Evolutionary conservation across 129 eudicot species (phyloP), one percentile per base, ranked within the genome.

Genomic region (Lactuca sativa): DNA sequence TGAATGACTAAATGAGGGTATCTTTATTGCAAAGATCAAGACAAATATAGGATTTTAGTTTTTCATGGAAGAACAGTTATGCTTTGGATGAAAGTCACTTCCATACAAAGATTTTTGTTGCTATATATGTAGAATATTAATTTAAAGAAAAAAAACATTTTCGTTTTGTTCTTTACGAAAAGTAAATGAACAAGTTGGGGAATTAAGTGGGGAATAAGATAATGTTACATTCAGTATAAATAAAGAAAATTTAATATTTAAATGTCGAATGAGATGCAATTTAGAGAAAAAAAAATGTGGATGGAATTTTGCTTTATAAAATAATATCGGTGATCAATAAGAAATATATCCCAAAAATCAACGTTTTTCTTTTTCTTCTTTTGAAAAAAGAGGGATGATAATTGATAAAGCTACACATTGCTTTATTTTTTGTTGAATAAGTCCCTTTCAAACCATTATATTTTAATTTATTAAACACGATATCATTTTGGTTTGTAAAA

Each of bases 111-210:
- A 62, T 34, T 47, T 3, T 72, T 31, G 18, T 61, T 61, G n/a
- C 40, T 72, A 49, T 72, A 18, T 49, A 0, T 62, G 54, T 34
- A 37, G 51, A 59, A 44, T 30, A 56, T 21, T 54, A 33, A 69
- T 38, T 12, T 7, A 11, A 41, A n/a, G 21, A 4, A 71, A 43
- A 33, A 33, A 31, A 43, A 43, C 10, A 21, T 59, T 71, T 62
- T 41, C 52, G 6, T 72, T 70, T 72, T 72, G 70, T 72, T 69
- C 60, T 77, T 77, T 76, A 68, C 49, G 38, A 59, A 68, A 67
- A 75, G 74, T 36, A 57, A 41, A 71, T 12, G 5, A 51, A 66
- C 67, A 57, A 68, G 70, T 52, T 76, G 56, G 52, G 60, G 36
- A 18, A 59, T 47, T 8, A 34, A 15, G 15, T 16, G 21, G 43